Evolutionary conservation across 495 filamentous ascomycete species (phyloP), one percentile per base, ranked within the genome.

Genomic region (Trichoderma orchidacearum): DNA sequence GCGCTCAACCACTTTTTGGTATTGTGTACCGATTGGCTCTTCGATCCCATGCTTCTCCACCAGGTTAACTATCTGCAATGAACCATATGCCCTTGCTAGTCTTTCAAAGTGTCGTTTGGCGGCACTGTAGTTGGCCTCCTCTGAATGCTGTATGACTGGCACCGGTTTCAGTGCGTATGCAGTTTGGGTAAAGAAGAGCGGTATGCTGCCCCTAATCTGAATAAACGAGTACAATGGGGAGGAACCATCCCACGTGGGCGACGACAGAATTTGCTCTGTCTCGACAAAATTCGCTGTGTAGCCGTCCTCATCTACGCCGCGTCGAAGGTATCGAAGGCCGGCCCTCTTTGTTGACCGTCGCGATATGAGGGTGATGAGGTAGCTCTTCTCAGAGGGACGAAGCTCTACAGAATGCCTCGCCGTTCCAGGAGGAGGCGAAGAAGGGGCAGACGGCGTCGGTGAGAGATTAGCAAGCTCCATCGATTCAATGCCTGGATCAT

Each of bases 141-240:
- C 66, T 1, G 87, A 89, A 61, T 90, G 89, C 61, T 88, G 85
- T 32, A 95, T 66, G 15, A 87, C 78, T 0, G 93, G 90, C 27
- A 88, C 70, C 0, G 93, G 93, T 64, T 95, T 96, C 60, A 98
- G 84, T 3, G 87, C 86, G 65, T 95, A 96, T 2, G 93, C 90
- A 0, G 84, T 86, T 66, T 98, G 93, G 0, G 90, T 89, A 63
- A 96, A 97, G 70, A 88, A 97, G 3, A 96, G 64, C 0, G 92
- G 92, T 56, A 96, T 90, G 12, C 89, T 95, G 0, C 89, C 92
- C 38, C 92, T 78, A 18, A 88, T 74, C 65, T 97, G 92, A 12
- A 90, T 71, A 59, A 93, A 94, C 0, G 90, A 93, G 68, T 86
- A 87, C 7, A 86, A 72, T 60, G 83, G 86, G 18, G 72, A 76